phyloP scores from a whole-genome alignment of 2,329 filamentous ascomycete genomes.

The Diaporthe capsici region DNA sequence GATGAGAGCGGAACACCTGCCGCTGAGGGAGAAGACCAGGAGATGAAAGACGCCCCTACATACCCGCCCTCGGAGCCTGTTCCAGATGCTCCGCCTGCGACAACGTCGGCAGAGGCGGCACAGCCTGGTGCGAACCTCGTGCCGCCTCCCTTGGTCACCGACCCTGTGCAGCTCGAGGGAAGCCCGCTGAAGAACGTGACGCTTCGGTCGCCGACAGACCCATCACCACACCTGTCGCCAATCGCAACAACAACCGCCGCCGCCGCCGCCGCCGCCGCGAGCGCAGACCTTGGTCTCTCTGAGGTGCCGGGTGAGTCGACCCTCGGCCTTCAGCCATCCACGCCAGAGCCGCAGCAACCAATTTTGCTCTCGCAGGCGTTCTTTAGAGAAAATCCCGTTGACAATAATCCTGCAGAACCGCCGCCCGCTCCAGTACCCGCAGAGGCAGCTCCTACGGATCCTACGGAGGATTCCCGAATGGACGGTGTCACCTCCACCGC shows the following conservation, averaged over 20 bases:
- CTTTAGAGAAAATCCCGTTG: neutral
- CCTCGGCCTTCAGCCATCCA: conserved; percentile 36
- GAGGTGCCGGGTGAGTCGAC: conserved; percentile 32
- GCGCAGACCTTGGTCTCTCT: conserved; percentile 15
- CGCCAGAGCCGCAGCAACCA: conserved; percentile 10
- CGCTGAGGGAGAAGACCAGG: conserved; percentile 44
- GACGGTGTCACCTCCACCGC: conserved; percentile 19
- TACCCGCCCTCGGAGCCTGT: conserved; percentile 23
- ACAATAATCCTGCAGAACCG: conserved; percentile 22
- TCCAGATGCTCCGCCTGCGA: conserved; percentile 1
- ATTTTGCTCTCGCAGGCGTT: conserved; percentile 17
- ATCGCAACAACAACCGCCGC: conserved; percentile 23
- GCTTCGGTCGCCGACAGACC: conserved; percentile 60
- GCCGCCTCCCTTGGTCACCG: conserved; percentile 44
- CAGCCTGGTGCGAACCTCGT: conserved; percentile 52
- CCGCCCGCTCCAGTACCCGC: conserved; percentile 15
- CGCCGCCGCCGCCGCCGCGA: neutral
- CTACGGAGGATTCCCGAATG: conserved; percentile 14
- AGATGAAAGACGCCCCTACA: conserved; percentile 46
- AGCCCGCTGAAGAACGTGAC: conserved; percentile 69
- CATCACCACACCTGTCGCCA: conserved; percentile 45
- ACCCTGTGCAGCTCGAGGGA: conserved; percentile 58
- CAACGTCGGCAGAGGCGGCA: conserved; percentile 51
- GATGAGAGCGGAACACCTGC: conserved; percentile 56
- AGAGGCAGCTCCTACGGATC: conserved; percentile 17